These are phyloP conservation scores for Hyphochytrium catenoides DNA, from an alignment of 352 stramenopile genomes.

Conservation along the genomic window DNA sequence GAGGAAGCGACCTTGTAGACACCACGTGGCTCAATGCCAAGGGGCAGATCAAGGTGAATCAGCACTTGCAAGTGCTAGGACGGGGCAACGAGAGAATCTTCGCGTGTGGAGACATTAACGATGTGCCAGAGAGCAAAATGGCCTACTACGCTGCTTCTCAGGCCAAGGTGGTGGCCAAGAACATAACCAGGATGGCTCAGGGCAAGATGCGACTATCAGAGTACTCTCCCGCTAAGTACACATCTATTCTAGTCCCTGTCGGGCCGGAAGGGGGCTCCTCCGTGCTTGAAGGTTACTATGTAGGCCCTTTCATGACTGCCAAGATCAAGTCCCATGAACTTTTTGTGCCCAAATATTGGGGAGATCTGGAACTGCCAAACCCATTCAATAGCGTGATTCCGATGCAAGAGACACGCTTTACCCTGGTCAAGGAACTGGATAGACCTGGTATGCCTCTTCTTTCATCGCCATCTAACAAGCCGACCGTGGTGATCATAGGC, in stretches of 20 bases:
- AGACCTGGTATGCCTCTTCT: too few relatives aligned
- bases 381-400: too few relatives aligned
- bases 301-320: too few relatives aligned
- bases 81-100: conserved; percentile 22
- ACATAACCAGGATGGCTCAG: conserved; percentile 12
- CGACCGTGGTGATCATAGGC: conserved; percentile 28
- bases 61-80: conserved; percentile 19
- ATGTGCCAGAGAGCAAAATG: conserved; percentile 21
- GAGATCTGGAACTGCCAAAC: too few relatives aligned
- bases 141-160: conserved; percentile 17
- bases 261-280: conserved; percentile 12
- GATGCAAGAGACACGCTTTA: too few relatives aligned
- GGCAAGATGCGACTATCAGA: conserved; percentile 10
- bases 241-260: conserved; percentile 16
- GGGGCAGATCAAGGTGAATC: conserved; percentile 22
- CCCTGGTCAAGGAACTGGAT: too few relatives aligned
- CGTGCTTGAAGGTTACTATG: too few relatives aligned
- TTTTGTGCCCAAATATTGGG: too few relatives aligned
- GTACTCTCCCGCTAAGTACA: conserved; percentile 13
- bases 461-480: too few relatives aligned
- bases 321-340: too few relatives aligned
- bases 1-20: conserved; percentile 9
- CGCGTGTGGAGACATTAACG: conserved; percentile 23
- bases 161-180: conserved; percentile 15
- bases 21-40: conserved; percentile 12